phyloP scores from a whole-genome alignment of 1,139 yeast species.

The Kluyveromyces sp. region DNA sequence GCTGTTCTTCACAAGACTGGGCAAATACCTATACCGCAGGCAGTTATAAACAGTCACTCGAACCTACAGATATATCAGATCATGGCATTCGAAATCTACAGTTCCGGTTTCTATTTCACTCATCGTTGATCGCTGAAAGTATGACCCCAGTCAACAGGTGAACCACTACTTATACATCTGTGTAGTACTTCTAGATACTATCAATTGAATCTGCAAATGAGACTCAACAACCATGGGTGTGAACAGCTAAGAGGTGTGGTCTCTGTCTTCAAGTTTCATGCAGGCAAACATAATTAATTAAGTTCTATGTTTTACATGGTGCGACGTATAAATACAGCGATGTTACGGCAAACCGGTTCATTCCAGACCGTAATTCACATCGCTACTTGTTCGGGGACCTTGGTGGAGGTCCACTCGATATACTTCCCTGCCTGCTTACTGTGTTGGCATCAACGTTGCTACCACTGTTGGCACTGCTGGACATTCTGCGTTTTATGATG shows the following conservation, averaged over 20 bases:
- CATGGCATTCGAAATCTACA: background rate
- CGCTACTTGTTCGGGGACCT: slow-evolving; percentile 20
- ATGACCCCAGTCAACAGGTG: no score
- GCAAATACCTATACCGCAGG: slow-evolving; percentile 38
- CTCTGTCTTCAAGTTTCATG: background rate
- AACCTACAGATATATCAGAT: background rate
- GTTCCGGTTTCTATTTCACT: background rate
- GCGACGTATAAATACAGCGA: background rate
- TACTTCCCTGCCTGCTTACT: slow-evolving; percentile 29
- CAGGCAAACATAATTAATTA: background rate
- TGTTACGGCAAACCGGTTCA: background rate
- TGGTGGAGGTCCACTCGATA: slow-evolving; percentile 33
- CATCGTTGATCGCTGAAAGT: no score
- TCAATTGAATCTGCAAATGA: background rate
- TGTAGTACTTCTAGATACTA: background rate
- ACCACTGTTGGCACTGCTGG: slow-evolving; percentile 28
- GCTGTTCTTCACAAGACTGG: slow-evolving; percentile 64
- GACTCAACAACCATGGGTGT: no score
- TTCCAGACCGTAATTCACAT: background rate
- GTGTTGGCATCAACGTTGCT: slow-evolving; percentile 18
- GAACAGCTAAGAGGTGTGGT: no score
- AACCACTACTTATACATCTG: no score
- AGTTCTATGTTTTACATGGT: background rate
- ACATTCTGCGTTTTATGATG: slow-evolving; percentile 31
- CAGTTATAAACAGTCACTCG: slow-evolving; percentile 14